Conservation (phyloP, 1,139 yeast species). For the Insectozyma bohioensis region DNA sequence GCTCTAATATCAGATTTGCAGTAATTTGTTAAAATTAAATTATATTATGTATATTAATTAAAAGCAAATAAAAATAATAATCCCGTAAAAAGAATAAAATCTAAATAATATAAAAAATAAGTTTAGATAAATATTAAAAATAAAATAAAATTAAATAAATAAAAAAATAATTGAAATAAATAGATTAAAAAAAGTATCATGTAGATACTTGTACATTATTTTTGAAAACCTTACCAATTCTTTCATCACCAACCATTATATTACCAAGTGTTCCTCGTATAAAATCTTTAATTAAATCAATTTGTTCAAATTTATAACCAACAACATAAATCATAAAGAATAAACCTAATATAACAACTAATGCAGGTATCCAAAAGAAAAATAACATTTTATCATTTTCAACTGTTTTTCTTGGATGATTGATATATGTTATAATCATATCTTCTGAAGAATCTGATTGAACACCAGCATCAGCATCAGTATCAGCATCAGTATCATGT, state of each 20-base stretch:
- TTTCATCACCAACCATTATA: slow-evolving; percentile 66
- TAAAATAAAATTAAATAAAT: too few species aligned
- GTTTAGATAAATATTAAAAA: too few species aligned
- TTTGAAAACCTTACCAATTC: slow-evolving; percentile 57
- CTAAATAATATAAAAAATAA: too few species aligned
- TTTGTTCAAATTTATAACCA: slow-evolving; percentile 46
- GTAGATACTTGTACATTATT: slow-evolving; percentile 5
- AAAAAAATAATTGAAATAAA: background rate
- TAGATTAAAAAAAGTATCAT: background rate
- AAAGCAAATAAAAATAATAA: too few species aligned
- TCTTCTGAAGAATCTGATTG: slow-evolving; percentile 53
- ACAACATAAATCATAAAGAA: slow-evolving; percentile 51
- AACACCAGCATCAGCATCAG: slow-evolving; percentile 21
- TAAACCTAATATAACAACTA: slow-evolving; percentile 52
- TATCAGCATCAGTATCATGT: slow-evolving; percentile 1
- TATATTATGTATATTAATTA: too few species aligned
- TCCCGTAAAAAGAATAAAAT: too few species aligned
- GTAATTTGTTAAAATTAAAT: too few species aligned
- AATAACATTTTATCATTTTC: slow-evolving; percentile 83
- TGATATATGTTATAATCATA: slow-evolving; percentile 53
- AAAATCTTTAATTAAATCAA: slow-evolving; percentile 45
- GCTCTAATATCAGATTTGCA: too few species aligned
- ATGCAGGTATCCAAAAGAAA: slow-evolving; percentile 83
- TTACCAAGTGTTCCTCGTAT: slow-evolving; percentile 58
- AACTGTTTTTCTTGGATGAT: slow-evolving; percentile 62